These are phyloP conservation scores for Fusarium sp. DNA, from an alignment of 2,329 filamentous ascomycete species.

Conservation along the genomic window DNA sequence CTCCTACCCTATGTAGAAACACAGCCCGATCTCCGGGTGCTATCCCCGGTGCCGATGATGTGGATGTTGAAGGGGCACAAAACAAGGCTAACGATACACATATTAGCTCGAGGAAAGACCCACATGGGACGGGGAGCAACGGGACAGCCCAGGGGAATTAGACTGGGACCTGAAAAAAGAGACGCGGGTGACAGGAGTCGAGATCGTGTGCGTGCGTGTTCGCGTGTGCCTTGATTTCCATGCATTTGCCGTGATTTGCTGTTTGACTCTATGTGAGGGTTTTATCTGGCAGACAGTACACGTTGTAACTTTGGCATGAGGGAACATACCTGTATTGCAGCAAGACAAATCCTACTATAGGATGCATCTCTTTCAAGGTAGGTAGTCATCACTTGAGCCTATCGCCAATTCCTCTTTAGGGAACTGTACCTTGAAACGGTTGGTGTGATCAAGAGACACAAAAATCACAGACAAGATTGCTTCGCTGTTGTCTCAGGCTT, in stretches of 20 bases:
- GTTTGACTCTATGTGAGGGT: constrained; percentile 7
- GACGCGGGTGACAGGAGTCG: constrained; percentile 20
- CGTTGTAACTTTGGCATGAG: too few species aligned
- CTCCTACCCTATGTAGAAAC: too few species aligned
- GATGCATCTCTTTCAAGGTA: too few species aligned
- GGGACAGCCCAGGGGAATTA: constrained; percentile 21
- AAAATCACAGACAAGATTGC: constrained; percentile 6
- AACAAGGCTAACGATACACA: constrained; percentile 19
- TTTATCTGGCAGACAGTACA: neutral
- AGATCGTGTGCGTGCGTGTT: constrained; percentile 4
- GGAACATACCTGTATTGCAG: too few species aligned
- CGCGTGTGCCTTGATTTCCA: constrained; percentile 22
- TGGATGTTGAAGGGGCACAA: constrained; percentile 9
- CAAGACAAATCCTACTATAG: neutral
- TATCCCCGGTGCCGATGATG: constrained; percentile 33
- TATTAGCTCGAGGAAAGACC: constrained; percentile 19
- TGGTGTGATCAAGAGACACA: constrained; percentile 20
- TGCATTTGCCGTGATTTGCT: constrained; percentile 3
- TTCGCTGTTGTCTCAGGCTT: constrained; percentile 7
- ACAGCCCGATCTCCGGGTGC: constrained; percentile 22
- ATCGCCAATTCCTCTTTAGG: constrained; percentile 38
- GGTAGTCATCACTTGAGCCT: constrained; percentile 18
- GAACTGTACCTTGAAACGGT: constrained; percentile 29
- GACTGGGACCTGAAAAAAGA: constrained; percentile 30
- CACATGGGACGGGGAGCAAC: constrained; percentile 36